Conservation (phyloP, 768 basidiomycete species). For the Boletus huronensis region DNA sequence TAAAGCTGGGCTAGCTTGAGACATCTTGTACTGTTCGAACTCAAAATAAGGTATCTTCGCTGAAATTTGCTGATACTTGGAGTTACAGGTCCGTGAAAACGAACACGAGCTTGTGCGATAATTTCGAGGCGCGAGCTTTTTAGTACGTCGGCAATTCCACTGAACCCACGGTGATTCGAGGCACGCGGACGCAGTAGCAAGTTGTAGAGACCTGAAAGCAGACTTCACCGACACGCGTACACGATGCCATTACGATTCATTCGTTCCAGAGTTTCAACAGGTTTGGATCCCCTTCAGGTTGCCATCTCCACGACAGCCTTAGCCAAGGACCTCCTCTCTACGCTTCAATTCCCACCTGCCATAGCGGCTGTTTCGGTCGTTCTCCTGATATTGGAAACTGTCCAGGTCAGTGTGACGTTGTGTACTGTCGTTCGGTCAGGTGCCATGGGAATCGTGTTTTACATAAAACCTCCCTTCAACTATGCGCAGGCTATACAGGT, state of each 20-base stretch:
- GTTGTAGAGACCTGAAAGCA: neutral
- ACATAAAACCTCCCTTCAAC: neutral
- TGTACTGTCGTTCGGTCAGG: neutral
- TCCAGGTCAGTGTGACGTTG: conserved; percentile 34
- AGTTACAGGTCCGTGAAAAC: neutral
- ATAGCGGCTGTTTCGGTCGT: conserved; percentile 39
- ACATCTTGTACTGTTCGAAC: neutral
- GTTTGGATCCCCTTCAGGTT: conserved; percentile 28
- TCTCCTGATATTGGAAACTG: conserved; percentile 42
- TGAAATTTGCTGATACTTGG: neutral
- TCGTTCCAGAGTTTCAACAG: conserved; percentile 23
- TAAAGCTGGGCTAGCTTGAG: neutral
- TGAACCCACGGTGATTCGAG: neutral
- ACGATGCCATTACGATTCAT: conserved; percentile 31
- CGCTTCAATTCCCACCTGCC: conserved; percentile 42
- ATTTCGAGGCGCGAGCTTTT: neutral
- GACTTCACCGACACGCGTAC: no score
- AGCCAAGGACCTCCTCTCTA: conserved; percentile 31
- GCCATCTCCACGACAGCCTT: conserved; percentile 31
- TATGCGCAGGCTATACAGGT: conserved; percentile 27
- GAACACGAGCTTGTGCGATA: neutral
- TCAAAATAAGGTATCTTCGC: neutral
- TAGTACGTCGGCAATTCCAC: neutral
- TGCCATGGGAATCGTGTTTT: neutral
- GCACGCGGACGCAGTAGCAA: neutral